Evolutionary conservation across 345 rosid species (phyloP).

Genomic region (Citrus trifoliata): DNA sequence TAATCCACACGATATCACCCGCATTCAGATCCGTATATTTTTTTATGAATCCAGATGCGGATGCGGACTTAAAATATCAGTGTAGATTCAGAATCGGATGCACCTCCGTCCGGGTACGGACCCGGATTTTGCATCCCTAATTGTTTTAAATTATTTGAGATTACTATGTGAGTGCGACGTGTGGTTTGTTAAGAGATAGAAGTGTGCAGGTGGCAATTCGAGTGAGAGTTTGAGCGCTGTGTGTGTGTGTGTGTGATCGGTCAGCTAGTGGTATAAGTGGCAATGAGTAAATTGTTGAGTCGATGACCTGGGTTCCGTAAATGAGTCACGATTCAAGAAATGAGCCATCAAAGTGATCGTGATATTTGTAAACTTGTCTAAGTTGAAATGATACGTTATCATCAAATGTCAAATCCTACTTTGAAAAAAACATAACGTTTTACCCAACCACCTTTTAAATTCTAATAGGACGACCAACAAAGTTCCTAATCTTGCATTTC

Average conservation of each 20-base stretch:
- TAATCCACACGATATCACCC: too few relatives aligned
- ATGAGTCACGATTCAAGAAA: not conserved
- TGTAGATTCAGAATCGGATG: rapidly evolving
- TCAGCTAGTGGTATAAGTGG: not conserved
- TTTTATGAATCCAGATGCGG: too few relatives aligned
- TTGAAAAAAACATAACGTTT: not conserved
- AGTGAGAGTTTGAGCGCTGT: not conserved
- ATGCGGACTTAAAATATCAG: too few relatives aligned
- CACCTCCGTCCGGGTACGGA: too few relatives aligned
- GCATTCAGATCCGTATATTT: too few relatives aligned
- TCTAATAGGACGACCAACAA: too few relatives aligned
- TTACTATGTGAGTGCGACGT: not conserved
- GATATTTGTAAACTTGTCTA: not conserved
- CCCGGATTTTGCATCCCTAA: too few relatives aligned
- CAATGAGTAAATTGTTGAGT: not conserved
- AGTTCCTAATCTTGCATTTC: too few relatives aligned
- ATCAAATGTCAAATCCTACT: not conserved
- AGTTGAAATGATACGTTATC: not conserved
- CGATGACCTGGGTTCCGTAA: not conserved
- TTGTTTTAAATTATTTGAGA: too few relatives aligned
- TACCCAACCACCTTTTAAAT: not conserved
- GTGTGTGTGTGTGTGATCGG: too few relatives aligned
- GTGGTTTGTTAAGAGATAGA: not conserved
- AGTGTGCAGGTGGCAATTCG: not conserved
- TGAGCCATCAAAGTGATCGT: not conserved